Evolutionary conservation across 2,329 filamentous ascomycete species (phyloP), one percentile per base, ranked within the genome.

Genomic region (Penicillium glabrum): DNA sequence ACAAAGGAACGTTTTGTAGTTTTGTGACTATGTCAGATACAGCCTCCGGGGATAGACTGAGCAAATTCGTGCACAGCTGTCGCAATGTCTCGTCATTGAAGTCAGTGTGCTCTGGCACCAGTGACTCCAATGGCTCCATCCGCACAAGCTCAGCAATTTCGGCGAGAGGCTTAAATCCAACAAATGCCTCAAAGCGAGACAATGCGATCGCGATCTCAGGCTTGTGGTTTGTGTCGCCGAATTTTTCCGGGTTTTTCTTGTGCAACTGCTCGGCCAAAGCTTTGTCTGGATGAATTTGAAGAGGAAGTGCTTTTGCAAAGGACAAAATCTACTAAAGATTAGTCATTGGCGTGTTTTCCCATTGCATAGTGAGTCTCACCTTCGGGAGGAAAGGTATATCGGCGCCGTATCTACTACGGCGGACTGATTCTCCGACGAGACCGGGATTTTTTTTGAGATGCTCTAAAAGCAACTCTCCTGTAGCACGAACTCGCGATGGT

Each of bases 351-450:
- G 37, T 16, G 2, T 35, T 50, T 7, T 29, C 33, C 10, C 23
- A 23, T 19, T 24, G 3, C 16, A 13, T 9, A 13, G 5, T 26
- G n/a, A 26, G 63, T 46, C 61, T 5, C 39, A 79, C 82, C 76
- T 91, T 91, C n/a, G 87, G 87, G 0, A 91, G 78, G 71, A 85
- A 91, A 4, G 87, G 88, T 2, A 91, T 74, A 62, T 89, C 84
- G 7, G 76, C 76, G 49, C 83, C 86, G 56, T 88, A 86, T 46
- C 84, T 83, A 14, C 84, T 83, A 14, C 84, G 70, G 7, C 84
- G 75, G 16, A 86, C 82, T 5, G 79, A 77, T 51, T 83, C 77
- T 8, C 88, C 88, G 2, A 91, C 77, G 1, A 90, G 78, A 53
- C 81, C 75, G 24, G 86, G 77, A 31, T 84, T 78, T 67, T 88